phyloP scores from a whole-genome alignment of 108 stramenopile genomes.

The Aureococcus anophagefferens region DNA sequence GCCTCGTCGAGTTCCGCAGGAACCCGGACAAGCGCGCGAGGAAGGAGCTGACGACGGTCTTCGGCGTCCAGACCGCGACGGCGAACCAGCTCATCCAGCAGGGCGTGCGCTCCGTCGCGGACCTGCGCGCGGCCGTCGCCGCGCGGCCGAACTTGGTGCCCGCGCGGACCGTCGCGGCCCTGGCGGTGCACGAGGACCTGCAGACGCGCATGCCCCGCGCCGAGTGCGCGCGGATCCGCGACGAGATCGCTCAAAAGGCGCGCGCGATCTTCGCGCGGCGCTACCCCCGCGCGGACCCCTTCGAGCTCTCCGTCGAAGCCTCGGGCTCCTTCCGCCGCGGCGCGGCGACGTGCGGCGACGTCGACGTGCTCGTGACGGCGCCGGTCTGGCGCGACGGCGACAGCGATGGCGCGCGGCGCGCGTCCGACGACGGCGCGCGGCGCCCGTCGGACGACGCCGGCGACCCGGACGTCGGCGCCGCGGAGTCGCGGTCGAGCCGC shows the following conservation, averaged over 20 bases:
- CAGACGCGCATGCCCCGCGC: not conserved
- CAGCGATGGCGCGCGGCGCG: too few species aligned
- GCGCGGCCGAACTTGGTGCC: too few species aligned
- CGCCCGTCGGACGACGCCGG: not conserved
- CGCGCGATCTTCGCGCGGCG: not conserved
- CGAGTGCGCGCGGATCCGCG: not conserved
- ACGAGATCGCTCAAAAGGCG: not conserved
- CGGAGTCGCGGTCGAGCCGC: too few species aligned
- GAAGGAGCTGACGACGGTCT: slow-evolving; percentile 3
- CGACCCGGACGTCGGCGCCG: too few species aligned
- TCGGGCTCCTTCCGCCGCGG: slow-evolving; percentile 32
- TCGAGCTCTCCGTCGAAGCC: too few species aligned
- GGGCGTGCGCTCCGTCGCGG: too few species aligned
- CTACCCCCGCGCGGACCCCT: too few species aligned
- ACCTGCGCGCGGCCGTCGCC: too few species aligned
- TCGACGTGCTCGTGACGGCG: slow-evolving; percentile 21
- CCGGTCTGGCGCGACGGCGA: not conserved
- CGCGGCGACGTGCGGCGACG: slow-evolving; percentile 24
- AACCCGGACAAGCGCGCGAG: not conserved
- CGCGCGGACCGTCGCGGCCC: not conserved
- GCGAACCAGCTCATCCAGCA: slow-evolving; percentile 8
- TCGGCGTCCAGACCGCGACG: slow-evolving; percentile 10
- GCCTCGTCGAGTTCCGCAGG: not conserved
- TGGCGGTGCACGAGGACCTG: not conserved
- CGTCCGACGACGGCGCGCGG: not conserved